Percentiles rank a stretch among this genome's conserved stretches.
Conservation (phyloP, 768 basidiomycete genomes). For the Lactarius hengduanensis region DNA sequence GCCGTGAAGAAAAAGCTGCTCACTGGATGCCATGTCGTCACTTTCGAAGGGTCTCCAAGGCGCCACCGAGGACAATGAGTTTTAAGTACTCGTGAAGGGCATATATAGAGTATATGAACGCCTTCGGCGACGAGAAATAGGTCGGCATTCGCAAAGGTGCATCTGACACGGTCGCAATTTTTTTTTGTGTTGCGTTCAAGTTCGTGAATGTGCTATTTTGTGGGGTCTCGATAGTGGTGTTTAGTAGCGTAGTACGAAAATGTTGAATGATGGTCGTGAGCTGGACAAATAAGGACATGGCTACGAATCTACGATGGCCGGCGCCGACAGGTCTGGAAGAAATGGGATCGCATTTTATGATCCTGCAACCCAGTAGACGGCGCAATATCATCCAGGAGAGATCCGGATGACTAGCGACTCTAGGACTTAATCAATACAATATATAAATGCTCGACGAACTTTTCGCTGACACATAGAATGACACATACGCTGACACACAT, state of each 20-base stretch:
- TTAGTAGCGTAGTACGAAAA: constrained; percentile 5
- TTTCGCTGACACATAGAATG: no score
- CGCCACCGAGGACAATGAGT: constrained; percentile 58
- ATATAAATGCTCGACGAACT: no score
- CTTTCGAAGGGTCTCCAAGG: constrained; percentile 61
- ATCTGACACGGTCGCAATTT: not conserved
- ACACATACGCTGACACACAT: no score
- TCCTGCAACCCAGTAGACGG: not conserved
- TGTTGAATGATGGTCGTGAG: constrained; percentile 3
- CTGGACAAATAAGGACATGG: constrained; percentile 11
- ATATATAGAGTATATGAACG: constrained; percentile 51
- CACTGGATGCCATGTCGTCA: constrained; percentile 56
- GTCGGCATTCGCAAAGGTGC: constrained; percentile 22
- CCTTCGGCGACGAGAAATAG: constrained; percentile 39
- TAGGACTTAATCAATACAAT: no score
- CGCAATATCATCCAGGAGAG: not conserved
- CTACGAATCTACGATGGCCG: not conserved
- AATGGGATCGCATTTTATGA: not conserved
- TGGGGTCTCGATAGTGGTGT: constrained; percentile 1
- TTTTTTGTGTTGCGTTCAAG: not conserved
- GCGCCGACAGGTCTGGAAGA: not conserved
- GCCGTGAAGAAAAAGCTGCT: constrained; percentile 28
- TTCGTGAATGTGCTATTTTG: not conserved
- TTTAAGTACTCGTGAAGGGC: constrained; percentile 67
- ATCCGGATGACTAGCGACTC: not conserved